Conservation (phyloP, 108 stramenopile genomes). For the Fistulifera solaris region DNA sequence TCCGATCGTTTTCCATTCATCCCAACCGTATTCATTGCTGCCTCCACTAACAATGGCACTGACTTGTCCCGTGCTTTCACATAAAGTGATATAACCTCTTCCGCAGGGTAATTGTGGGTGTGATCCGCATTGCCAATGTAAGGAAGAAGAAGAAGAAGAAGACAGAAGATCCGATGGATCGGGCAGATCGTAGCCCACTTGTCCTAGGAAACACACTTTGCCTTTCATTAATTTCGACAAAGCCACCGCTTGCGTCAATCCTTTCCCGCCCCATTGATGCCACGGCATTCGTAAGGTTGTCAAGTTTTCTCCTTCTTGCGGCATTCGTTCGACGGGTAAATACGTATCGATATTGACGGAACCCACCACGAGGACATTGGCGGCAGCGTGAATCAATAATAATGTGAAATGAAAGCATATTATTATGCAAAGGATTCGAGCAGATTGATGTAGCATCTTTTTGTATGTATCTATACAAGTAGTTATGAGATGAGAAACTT, state of each 20-base stretch:
- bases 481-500: no score
- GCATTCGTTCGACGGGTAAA: conserved; percentile 54
- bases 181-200: conserved; percentile 60
- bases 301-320: conserved; percentile 69
- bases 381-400: neutral
- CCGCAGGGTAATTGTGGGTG: conserved; percentile 42
- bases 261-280: conserved; percentile 45
- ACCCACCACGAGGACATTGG: conserved; percentile 55
- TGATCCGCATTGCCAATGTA: no score
- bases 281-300: conserved; percentile 49
- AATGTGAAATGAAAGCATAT: no score
- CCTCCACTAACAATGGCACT: conserved; percentile 69
- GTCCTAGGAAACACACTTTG: conserved; percentile 46
- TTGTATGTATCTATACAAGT: no score
- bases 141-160: conserved; percentile 25
- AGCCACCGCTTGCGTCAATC: conserved; percentile 77
- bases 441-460: no score
- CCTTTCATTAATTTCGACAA: conserved; percentile 30
- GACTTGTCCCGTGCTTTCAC: conserved; percentile 47
- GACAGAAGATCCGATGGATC: conserved; percentile 1
- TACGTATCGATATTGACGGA: conserved; percentile 74
- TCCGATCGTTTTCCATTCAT: conserved; percentile 28
- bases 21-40: conserved; percentile 63
- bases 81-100: conserved; percentile 66
- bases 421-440: no score